These are phyloP conservation scores for Hygrophorus pudorinus DNA, from an alignment of 768 basidiomycete genomes.

Conservation along the genomic window DNA sequence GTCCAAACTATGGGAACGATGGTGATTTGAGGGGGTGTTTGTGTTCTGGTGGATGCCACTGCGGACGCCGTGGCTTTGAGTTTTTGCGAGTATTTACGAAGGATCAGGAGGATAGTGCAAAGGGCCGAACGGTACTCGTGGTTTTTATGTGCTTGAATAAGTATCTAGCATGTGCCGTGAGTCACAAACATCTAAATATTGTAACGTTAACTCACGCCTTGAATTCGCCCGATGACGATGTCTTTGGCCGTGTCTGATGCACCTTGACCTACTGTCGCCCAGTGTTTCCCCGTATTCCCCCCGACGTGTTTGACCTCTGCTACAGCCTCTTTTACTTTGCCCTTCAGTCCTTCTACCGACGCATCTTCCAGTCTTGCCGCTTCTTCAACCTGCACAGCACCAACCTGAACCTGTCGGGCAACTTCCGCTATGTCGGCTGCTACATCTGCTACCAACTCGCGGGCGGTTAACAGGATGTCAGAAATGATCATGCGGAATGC, in stretches of 20 bases:
- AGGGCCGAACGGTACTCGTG: slow-evolving; percentile 22
- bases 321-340: slow-evolving; percentile 58
- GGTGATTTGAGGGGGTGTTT: slow-evolving; percentile 6
- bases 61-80: slow-evolving; percentile 12
- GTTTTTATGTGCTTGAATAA: slow-evolving; percentile 22
- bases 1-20: slow-evolving; percentile 3
- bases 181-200: too few relatives aligned
- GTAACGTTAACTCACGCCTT: slow-evolving; percentile 17
- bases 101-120: slow-evolving; percentile 19
- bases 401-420: slow-evolving; percentile 21
- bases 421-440: slow-evolving; percentile 22
- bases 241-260: slow-evolving; percentile 15
- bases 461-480: slow-evolving; percentile 22
- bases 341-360: slow-evolving; percentile 14
- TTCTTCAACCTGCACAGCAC: slow-evolving; percentile 23
- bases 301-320: slow-evolving; percentile 30
- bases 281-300: slow-evolving; percentile 13
- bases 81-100: slow-evolving; percentile 23
- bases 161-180: slow-evolving; percentile 9
- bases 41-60: slow-evolving; percentile 7
- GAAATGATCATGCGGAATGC: slow-evolving; percentile 25
- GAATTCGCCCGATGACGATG: slow-evolving; percentile 18
- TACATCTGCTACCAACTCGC: slow-evolving; percentile 21
- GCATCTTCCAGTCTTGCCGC: slow-evolving; percentile 9
- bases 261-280: slow-evolving; percentile 13